A percentile compares a stretch with the other conserved stretches of the same genome.
Conservation (phyloP, 768 basidiomycete genomes). For the Serendipita sp. region DNA sequence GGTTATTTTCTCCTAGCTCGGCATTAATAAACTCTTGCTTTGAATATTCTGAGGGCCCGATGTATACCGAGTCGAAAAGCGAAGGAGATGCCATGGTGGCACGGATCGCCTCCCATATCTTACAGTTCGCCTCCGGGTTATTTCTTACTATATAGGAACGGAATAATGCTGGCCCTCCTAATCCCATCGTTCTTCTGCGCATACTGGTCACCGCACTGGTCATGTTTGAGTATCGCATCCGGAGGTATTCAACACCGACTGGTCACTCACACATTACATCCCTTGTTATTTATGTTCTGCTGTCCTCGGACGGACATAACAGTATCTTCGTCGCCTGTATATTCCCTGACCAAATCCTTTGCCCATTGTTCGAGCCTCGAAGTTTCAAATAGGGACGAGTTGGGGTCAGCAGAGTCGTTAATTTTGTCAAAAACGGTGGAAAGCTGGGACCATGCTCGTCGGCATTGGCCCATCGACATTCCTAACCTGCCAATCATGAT, state of each 20-base stretch:
- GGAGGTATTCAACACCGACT: not conserved
- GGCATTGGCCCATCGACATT: conserved; percentile 1
- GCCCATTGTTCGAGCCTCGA: not conserved
- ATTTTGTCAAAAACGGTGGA: not conserved
- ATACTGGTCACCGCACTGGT: not conserved
- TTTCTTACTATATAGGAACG: not conserved
- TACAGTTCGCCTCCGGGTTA: conserved; percentile 7
- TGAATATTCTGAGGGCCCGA: conserved; percentile 10
- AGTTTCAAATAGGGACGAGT: not conserved
- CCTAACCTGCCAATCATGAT: not conserved
- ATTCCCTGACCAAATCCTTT: not conserved
- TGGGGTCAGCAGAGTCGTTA: not conserved
- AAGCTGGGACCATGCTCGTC: not conserved
- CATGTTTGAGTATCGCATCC: not conserved
- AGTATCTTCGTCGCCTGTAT: not conserved
- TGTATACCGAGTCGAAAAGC: conserved; percentile 11
- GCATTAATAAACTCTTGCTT: conserved; percentile 5
- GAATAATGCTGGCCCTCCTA: not conserved
- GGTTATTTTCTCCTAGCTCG: not conserved
- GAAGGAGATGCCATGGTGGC: conserved; percentile 9
- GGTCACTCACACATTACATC: not conserved
- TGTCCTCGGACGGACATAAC: not conserved
- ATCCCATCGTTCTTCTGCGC: not conserved
- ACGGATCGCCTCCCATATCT: conserved; percentile 10
- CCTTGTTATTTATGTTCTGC: not conserved